A percentile compares a stretch with the other conserved stretches of the same genome.
phyloP scores from a whole-genome alignment of 805 yeast genomes.

The Danielia reshetovae region DNA sequence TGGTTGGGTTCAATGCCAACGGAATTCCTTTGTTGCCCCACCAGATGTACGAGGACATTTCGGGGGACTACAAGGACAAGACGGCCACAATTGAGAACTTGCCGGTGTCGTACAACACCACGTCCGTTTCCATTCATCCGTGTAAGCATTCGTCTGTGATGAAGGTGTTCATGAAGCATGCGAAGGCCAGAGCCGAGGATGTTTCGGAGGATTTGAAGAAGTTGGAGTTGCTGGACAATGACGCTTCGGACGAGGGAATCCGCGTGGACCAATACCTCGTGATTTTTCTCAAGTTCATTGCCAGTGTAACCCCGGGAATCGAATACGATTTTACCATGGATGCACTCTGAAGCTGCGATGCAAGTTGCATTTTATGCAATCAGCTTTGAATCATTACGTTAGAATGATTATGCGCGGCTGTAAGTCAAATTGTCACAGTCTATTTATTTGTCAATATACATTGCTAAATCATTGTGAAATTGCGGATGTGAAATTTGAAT shows the following conservation, averaged over 20 bases:
- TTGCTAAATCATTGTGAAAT: no score
- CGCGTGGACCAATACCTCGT: conserved; percentile 90
- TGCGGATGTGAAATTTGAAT: no score
- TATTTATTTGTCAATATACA: no score
- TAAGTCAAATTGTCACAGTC: no score
- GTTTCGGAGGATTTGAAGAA: conserved; percentile 20
- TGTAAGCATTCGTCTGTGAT: conserved; percentile 94
- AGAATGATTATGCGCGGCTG: no score
- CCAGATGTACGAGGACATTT: conserved; percentile 92
- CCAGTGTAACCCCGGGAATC: conserved; percentile 96
- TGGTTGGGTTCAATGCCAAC: conserved; percentile 78
- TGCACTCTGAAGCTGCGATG: conserved; percentile 72
- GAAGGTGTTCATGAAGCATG: conserved; percentile 76
- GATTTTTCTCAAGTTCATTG: conserved; percentile 86
- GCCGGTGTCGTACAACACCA: conserved; percentile 73
- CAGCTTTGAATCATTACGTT: no score
- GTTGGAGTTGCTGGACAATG: conserved; percentile 43
- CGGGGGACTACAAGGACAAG: conserved; percentile 87
- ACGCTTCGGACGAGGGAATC: conserved; percentile 39
- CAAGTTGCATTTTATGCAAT: no score
- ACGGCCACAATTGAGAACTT: conserved; percentile 94
- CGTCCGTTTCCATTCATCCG: conserved; percentile 90
- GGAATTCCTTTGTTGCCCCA: conserved; percentile 85
- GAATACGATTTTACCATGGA: conserved; percentile 99
- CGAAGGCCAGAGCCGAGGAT: conserved; percentile 34